phyloP scores from a whole-genome alignment of 331 rosid species.

The Rosa hybrid region DNA sequence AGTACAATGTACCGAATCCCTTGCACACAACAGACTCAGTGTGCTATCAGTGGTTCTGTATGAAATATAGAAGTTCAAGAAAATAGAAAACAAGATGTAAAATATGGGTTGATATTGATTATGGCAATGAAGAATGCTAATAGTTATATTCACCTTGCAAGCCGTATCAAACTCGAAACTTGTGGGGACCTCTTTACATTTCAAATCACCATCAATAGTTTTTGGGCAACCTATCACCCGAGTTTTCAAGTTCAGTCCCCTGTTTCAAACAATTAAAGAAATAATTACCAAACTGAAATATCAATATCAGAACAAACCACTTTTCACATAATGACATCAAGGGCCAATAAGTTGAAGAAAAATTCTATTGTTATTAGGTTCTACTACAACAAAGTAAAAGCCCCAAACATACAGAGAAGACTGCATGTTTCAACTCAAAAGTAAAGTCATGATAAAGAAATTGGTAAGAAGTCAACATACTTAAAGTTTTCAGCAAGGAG shows the following conservation, averaged over 20 bases:
- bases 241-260: constrained; percentile 82
- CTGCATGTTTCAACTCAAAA: constrained; percentile 14
- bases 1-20: not conserved
- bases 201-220: constrained; percentile 96
- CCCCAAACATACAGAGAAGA: constrained; percentile 3
- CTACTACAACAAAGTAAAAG: not conserved
- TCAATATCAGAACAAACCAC: constrained; percentile 8
- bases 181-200: constrained; percentile 94
- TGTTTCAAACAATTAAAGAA: constrained; percentile 37
- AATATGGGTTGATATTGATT: not conserved
- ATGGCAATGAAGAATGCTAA: not conserved
- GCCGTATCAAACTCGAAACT: constrained; percentile 99
- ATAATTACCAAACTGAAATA: not conserved
- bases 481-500: constrained; percentile 99
- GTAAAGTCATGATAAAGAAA: constrained; percentile 3
- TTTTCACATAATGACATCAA: not conserved
- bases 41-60: not conserved
- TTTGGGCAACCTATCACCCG: constrained; percentile 94
- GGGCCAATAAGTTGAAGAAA: not conserved
- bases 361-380: not conserved
- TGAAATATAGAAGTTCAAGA: constrained; percentile 1
- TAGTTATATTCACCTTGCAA: constrained; percentile 75
- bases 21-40: not conserved
- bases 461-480: constrained; percentile 33
- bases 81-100: not conserved